Percentiles rank a stretch among this genome's conserved stretches.
These are phyloP conservation scores for Aspergillus sp. DNA, from an alignment of 2,329 filamentous ascomycete genomes.

Conservation along the genomic window DNA sequence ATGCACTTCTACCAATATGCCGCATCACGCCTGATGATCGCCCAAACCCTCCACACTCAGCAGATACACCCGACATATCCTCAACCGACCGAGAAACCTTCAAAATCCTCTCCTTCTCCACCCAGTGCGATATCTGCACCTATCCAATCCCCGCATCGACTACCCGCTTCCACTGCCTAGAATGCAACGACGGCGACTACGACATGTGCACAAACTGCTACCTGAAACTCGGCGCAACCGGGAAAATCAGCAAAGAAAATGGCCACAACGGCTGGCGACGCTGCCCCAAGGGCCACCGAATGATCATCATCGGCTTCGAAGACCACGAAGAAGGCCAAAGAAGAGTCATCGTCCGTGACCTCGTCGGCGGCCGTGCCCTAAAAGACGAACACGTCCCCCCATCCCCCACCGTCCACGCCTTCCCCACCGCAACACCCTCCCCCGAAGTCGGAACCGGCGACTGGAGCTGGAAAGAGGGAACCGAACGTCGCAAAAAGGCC, in stretches of 20 bases:
- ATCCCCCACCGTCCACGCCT: slow-evolving; percentile 11
- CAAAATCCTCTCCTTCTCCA: slow-evolving; percentile 66
- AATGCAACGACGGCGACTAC: slow-evolving; percentile 76
- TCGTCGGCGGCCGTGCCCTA: slow-evolving; percentile 72
- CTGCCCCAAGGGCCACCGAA: slow-evolving; percentile 75
- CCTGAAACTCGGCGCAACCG: slow-evolving; percentile 56
- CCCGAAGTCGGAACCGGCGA: slow-evolving; percentile 26
- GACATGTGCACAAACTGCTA: slow-evolving; percentile 83
- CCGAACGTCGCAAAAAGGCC: slow-evolving; percentile 33
- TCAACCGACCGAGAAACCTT: slow-evolving; percentile 45
- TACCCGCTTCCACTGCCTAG: slow-evolving; percentile 73
- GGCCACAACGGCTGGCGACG: slow-evolving; percentile 77
- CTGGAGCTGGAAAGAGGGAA: slow-evolving; percentile 41
- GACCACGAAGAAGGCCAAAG: slow-evolving; percentile 63
- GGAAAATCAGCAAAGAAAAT: slow-evolving; percentile 68
- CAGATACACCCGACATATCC: slow-evolving; percentile 5
- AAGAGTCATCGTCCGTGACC: slow-evolving; percentile 63
- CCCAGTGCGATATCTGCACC: slow-evolving; percentile 73
- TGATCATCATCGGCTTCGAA: slow-evolving; percentile 74
- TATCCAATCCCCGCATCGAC: slow-evolving; percentile 65
- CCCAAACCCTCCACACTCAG: slow-evolving; percentile 3
- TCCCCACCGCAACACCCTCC: slow-evolving; percentile 11
- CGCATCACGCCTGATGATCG: slow-evolving; percentile 44
- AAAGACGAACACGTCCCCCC: slow-evolving; percentile 50
- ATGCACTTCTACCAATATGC: slow-evolving; percentile 71